phyloP scores from a whole-genome alignment of 192 early-diverging fungal genomes.

The Rhizophagus sp. region DNA sequence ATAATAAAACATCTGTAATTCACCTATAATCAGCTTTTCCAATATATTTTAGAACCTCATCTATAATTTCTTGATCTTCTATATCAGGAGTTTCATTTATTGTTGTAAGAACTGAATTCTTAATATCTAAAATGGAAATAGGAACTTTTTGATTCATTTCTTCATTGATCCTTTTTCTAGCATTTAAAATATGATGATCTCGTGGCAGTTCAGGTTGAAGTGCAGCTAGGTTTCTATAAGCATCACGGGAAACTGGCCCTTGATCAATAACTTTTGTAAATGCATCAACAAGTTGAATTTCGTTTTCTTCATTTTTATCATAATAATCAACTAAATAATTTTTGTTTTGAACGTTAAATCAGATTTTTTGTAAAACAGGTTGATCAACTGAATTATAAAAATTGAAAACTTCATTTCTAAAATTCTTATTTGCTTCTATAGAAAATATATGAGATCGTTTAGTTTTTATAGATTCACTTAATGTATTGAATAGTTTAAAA shows the following conservation, averaged over 20 bases:
- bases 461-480: neutral
- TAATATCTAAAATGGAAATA: too few relatives aligned
- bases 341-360: neutral
- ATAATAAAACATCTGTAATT: neutral
- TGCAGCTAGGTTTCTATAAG: too few relatives aligned
- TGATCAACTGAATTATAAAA: constrained; percentile 4
- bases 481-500: neutral
- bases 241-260: too few relatives aligned
- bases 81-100: too few relatives aligned
- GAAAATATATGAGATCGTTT: neutral
- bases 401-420: neutral
- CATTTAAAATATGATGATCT: too few relatives aligned
- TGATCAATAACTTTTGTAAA: neutral
- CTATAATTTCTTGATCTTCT: too few relatives aligned
- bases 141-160: too few relatives aligned
- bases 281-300: neutral
- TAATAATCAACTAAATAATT: too few relatives aligned
- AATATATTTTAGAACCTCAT: neutral
- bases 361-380: neutral
- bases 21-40: neutral
- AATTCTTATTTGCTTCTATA: neutral
- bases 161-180: too few relatives aligned
- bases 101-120: too few relatives aligned
- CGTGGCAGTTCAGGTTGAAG: too few relatives aligned
- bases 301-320: too few relatives aligned